Percentiles rank a stretch among this genome's conserved stretches.
phyloP scores from a whole-genome alignment of 768 basidiomycete genomes.

The Leccinum truebloodii region DNA sequence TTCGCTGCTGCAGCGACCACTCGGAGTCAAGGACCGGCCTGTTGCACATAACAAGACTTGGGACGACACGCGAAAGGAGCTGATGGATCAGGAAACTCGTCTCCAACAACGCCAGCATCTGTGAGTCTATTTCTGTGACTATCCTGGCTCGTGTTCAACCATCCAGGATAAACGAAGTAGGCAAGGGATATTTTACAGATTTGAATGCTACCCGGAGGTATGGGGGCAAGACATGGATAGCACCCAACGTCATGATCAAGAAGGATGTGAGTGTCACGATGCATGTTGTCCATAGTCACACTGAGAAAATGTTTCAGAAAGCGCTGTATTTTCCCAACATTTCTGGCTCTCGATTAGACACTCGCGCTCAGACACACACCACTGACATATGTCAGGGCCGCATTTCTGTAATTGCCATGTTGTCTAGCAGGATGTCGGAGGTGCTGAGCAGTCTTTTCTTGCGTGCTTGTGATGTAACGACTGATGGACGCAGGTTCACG shows the following conservation, averaged over 20 bases:
- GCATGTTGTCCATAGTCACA: background rate
- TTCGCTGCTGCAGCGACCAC: slow-evolving; percentile 57
- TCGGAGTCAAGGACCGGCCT: slow-evolving; percentile 76
- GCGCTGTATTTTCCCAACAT: slow-evolving; percentile 92
- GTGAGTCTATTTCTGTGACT: slow-evolving; percentile 30
- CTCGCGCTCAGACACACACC: slow-evolving; percentile 62
- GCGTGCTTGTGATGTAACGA: background rate
- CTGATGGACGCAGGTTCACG: slow-evolving; percentile 60
- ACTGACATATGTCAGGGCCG: slow-evolving; percentile 74
- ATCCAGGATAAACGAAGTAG: slow-evolving; percentile 57
- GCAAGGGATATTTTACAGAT: slow-evolving; percentile 89
- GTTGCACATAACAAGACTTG: slow-evolving; percentile 57
- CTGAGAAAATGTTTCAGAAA: slow-evolving; percentile 53
- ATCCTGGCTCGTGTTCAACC: slow-evolving; percentile 1
- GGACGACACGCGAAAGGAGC: slow-evolving; percentile 62
- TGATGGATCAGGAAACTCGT: slow-evolving; percentile 70
- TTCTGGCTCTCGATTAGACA: slow-evolving; percentile 64
- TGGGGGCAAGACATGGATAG: slow-evolving; percentile 95
- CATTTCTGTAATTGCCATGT: slow-evolving; percentile 77
- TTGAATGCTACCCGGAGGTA: slow-evolving; percentile 74
- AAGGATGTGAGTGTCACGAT: slow-evolving; percentile 71
- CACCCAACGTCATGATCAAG: slow-evolving; percentile 83
- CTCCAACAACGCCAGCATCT: slow-evolving; percentile 69
- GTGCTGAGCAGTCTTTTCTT: slow-evolving; percentile 38
- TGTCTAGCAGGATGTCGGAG: slow-evolving; percentile 88